Evolutionary conservation across 2,329 filamentous ascomycete genomes (phyloP), one percentile per base, ranked within the genome.

Genomic region (Tympanopsis confertula): DNA sequence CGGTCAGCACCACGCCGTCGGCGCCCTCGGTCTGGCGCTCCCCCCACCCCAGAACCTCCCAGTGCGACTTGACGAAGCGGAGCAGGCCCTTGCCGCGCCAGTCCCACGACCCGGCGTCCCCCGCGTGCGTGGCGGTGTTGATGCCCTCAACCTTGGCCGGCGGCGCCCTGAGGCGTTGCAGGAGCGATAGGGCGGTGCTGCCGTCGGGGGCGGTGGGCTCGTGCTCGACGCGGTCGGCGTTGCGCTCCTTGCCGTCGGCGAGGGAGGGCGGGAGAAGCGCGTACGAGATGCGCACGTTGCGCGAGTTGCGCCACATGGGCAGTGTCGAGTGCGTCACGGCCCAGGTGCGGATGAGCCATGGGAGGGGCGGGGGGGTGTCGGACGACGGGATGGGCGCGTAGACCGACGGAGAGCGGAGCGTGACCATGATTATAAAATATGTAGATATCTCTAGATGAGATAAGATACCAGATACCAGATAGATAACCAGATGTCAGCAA

Each of bases 281-380:
- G 66, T 93, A 93, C 22, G 76, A 82, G 54, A 93, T 89, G 49
- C 72, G 71, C 13, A 93, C 84, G 58, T 91, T 91, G 54, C 78
- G 79, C 38, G 82, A 79, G 35, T 73, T 71, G 48, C 77, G 77
- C 86, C 86, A 93, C 82, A 91, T 87, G 44, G 72, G 62, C 10
- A 87, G 73, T 4, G 81, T 85, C 4, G 78, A 83, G 61, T 86
- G 80, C 10, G 81, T 84, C 40, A 87, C 80, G 47, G 71, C 62
- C 82, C 82, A 87, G 41, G 74, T 82, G 42, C 78, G 66, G 38
- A 66, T 58, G 35, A 86, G 70, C 68, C 72, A 83, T 40, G 68
- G 57, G 19, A 75, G 55, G 3, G 70, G 52, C 4, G 78, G 76
- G 1, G 63, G 45, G 13, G 55, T 42, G 53, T 62, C 62, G 35